phyloP scores from a whole-genome alignment of 306 rosid species.

The Acacia confusa region DNA sequence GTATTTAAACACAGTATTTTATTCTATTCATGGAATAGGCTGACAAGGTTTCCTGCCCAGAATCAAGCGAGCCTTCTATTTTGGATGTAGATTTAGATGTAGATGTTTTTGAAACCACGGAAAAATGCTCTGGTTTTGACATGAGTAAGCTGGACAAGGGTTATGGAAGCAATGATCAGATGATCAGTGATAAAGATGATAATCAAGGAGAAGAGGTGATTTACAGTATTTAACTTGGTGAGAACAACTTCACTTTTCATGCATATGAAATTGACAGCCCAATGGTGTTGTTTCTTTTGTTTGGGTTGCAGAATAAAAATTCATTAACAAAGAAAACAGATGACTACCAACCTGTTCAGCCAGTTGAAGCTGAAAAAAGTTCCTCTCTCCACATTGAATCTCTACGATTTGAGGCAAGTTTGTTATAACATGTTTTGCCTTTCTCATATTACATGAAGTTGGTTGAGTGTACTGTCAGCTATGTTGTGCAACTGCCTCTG shows the following conservation, averaged over 20 bases:
- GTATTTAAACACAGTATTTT: conserved; percentile 20
- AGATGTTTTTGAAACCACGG: conserved; percentile 36
- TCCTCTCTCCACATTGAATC: conserved; percentile 43
- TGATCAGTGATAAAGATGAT: conserved; percentile 29
- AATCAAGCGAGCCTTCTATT: conserved; percentile 34
- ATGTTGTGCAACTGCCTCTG: not conserved
- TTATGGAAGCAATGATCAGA: conserved; percentile 23
- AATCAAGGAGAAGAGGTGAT: conserved; percentile 39
- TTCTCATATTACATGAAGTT: conserved; percentile 13
- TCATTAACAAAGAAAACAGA: conserved; percentile 34
- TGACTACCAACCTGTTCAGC: conserved; percentile 41
- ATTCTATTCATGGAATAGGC: conserved; percentile 50
- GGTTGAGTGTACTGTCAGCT: conserved; percentile 24
- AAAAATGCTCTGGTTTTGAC: conserved; percentile 26
- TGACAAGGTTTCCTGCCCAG: conserved; percentile 35
- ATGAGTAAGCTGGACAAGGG: conserved; percentile 23
- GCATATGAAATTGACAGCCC: conserved; percentile 17
- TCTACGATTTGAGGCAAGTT: conserved; percentile 82
- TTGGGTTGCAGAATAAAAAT: conserved; percentile 47
- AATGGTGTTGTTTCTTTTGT: conserved; percentile 24
- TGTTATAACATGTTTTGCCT: not conserved
- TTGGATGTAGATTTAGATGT: conserved; percentile 40
- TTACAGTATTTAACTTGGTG: conserved; percentile 21
- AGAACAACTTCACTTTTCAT: conserved; percentile 24
- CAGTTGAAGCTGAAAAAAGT: conserved; percentile 41